Percentiles rank a stretch among this genome's conserved stretches.
These are phyloP conservation scores for Tolypocladium amazonense DNA, from an alignment of 2,329 filamentous ascomycete genomes.

Conservation along the genomic window DNA sequence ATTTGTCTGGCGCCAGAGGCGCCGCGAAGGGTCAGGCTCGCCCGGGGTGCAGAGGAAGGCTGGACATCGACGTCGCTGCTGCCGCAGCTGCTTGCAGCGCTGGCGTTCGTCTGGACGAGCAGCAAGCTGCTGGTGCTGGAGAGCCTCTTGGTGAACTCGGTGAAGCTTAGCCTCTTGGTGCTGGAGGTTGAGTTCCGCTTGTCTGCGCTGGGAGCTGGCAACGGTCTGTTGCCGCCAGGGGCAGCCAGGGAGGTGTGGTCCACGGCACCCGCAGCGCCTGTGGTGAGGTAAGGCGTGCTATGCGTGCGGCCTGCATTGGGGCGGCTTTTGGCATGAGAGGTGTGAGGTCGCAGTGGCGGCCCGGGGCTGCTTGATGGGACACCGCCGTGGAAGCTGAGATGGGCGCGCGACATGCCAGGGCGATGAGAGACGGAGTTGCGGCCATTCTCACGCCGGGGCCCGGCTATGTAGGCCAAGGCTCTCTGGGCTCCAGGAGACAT, in stretches of 20 bases:
- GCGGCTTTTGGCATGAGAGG: constrained; percentile 37
- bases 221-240: constrained; percentile 10
- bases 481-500: constrained; percentile 37
- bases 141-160: constrained; percentile 48
- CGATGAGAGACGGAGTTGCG: constrained; percentile 19
- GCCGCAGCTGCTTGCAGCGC: constrained; percentile 34
- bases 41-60: constrained; percentile 21
- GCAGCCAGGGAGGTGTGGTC: constrained; percentile 10
- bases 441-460: constrained; percentile 16
- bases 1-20: constrained; percentile 17
- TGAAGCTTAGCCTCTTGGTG: constrained; percentile 48
- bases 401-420: constrained; percentile 18
- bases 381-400: constrained; percentile 20
- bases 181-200: constrained; percentile 44
- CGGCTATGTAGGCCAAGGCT: constrained; percentile 40
- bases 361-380: constrained; percentile 5
- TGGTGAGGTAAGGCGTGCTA: constrained; percentile 36
- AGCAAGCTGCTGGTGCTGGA: constrained; percentile 52
- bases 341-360: constrained; percentile 37
- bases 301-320: constrained; percentile 31
- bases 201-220: constrained; percentile 21
- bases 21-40: constrained; percentile 32
- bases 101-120: constrained; percentile 46
- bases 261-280: constrained; percentile 11
- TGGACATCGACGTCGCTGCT: constrained; percentile 35